Conservation (phyloP, 2,329 filamentous ascomycete genomes). For the Tolypocladium nubicola region DNA sequence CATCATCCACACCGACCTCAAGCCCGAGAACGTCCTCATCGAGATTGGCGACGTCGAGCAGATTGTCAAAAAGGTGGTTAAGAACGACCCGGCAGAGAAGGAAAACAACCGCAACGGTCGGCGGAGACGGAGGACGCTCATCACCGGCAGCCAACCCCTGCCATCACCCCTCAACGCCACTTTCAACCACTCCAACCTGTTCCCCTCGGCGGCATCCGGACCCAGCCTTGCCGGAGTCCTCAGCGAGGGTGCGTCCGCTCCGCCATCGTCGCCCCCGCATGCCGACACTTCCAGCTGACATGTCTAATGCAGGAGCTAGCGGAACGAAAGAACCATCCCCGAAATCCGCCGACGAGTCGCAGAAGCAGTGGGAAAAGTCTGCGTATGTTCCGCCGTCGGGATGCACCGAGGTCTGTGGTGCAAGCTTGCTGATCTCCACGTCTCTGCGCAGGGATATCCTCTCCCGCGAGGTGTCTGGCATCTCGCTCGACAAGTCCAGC, state of each 20-base stretch:
- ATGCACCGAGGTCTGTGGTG: neutral
- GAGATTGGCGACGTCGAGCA: slow-evolving; percentile 98
- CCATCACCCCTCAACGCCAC: slow-evolving; percentile 89
- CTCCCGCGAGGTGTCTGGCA: slow-evolving; percentile 86
- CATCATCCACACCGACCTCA: slow-evolving; percentile 96
- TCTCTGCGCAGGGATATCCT: slow-evolving; percentile 59
- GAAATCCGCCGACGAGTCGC: slow-evolving; percentile 50
- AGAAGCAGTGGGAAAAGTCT: slow-evolving; percentile 84
- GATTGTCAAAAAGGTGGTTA: slow-evolving; percentile 93
- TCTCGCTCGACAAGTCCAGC: slow-evolving; percentile 71
- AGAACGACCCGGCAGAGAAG: slow-evolving; percentile 64
- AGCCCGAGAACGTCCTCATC: slow-evolving; percentile 96
- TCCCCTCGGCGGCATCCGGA: slow-evolving; percentile 50
- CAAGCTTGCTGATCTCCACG: neutral
- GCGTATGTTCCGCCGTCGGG: slow-evolving; percentile 50
- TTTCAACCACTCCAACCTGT: slow-evolving; percentile 73
- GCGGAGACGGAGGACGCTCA: slow-evolving; percentile 80
- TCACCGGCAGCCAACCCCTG: slow-evolving; percentile 92
- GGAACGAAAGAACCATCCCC: slow-evolving; percentile 33
- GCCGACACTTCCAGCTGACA: slow-evolving; percentile 5
- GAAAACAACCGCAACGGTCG: slow-evolving; percentile 89
- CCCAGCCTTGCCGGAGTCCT: slow-evolving; percentile 77
- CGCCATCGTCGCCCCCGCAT: neutral
- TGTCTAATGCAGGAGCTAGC: slow-evolving; percentile 16
- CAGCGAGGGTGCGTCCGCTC: slow-evolving; percentile 54